Evolutionary conservation across 768 basidiomycete genomes (phyloP), one percentile per base, ranked within the genome.

Genomic region (Suillus luteus): DNA sequence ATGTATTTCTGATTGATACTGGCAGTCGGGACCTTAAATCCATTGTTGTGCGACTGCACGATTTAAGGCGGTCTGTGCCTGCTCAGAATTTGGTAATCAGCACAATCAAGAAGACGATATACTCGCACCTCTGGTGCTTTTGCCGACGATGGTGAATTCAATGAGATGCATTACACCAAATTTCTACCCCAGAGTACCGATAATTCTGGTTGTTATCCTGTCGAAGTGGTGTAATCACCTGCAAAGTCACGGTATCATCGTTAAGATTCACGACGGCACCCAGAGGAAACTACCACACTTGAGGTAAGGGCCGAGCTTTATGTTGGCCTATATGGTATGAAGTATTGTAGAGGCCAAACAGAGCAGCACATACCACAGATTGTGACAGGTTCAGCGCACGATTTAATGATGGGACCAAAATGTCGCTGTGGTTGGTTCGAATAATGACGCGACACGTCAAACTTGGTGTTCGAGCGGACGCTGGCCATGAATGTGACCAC

Each of bases 71-170:
- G 73, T 70, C 62, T 74, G 76, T 2, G 70, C 68, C n/a, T 77
- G 78, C 68, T 5, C 35, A 60, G 43, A 52, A 54, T 55, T 10
- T 52, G 43, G 67, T 31, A 27, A 72, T 81, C 82, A 68, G 77
- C 81, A 62, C 79, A 79, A 6, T 82, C 81, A 11, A 78, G 75
- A 5, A 79, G 82, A 80, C 14, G 79, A 71, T 8, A 83, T 76
- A 40, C 77, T 78, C 0, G 81, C 80, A 0, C 80, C 82, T 1
- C 82, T 82, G 2, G 81, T 79, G 48, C 77, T 79, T 62, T 81
- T 78, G 2, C 79, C 79, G 58, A 65, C 64, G 40, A 82, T 77
- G 22, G 79, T 75, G 11, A 78, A 72, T 43, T 71, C 66, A 11
- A 66, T 65, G 9, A 75, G 77, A 60, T 78, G 67, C n/a, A n/a